Conservation (phyloP, 1,284 basidiomycete species). For the Cryptococcus depauperatus region DNA sequence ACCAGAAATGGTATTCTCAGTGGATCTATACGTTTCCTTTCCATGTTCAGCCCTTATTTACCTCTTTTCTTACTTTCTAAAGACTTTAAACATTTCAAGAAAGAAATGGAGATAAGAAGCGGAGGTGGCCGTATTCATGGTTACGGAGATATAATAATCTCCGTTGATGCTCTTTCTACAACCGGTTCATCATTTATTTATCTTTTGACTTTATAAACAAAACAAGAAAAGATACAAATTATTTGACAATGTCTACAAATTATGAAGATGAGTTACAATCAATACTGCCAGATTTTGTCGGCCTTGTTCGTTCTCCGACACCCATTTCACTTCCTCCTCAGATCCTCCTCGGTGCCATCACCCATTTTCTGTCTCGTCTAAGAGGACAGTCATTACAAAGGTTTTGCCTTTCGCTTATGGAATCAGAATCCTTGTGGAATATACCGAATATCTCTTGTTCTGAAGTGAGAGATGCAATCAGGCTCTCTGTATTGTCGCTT, state of each 20-base stretch:
- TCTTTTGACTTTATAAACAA: too few species aligned
- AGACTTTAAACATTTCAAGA: neutral
- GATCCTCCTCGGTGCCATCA: constrained; percentile 31
- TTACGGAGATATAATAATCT: too few species aligned
- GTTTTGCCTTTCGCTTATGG: constrained; percentile 17
- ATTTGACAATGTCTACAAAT: too few species aligned
- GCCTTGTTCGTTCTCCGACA: constrained; percentile 15
- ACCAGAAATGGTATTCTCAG: constrained; percentile 26
- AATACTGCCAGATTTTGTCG: constrained; percentile 25
- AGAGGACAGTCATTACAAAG: constrained; percentile 12
- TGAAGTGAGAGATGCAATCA: constrained; percentile 13
- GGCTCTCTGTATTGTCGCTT: constrained; percentile 9
- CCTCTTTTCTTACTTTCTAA: neutral
- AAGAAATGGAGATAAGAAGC: neutral
- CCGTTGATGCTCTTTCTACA: too few species aligned
- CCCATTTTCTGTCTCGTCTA: constrained; percentile 31
- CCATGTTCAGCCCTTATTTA: too few species aligned
- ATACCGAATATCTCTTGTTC: neutral
- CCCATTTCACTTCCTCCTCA: constrained; percentile 21
- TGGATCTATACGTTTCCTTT: neutral
- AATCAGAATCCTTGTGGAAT: constrained; percentile 23
- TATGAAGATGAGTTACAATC: too few species aligned
- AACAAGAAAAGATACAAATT: too few species aligned
- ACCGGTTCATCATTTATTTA: too few species aligned
- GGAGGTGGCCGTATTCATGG: too few species aligned